Evolutionary conservation across 2,329 filamentous ascomycete genomes (phyloP), one percentile per base, ranked within the genome.

Genomic region (Didymella glomerata): DNA sequence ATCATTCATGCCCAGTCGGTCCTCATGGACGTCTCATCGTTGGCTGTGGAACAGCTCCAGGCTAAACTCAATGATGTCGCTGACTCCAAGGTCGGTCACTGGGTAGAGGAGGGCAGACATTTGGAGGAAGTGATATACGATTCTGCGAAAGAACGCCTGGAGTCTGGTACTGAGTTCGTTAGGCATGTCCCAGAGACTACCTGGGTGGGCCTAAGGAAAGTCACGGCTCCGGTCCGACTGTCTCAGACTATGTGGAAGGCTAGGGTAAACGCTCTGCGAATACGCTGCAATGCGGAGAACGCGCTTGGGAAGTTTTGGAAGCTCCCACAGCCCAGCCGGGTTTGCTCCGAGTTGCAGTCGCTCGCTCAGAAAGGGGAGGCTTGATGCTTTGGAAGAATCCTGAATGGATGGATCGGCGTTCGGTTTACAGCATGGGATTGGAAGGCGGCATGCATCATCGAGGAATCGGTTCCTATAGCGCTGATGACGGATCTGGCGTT

Each of bases 261-360:
- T 2, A 67, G 72, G 47, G 63, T 65, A 50, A 75, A 76, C 41
- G 73, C 75, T 14, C 66, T 72, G 24, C 65, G 68, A 16, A 25
- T 73, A 16, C 65, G 72, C 34, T 74, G 71, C 62, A 65, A 58
- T 34, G 50, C 70, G 30, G 71, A 74, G 52, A 66, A 52, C 27
- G 60, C 62, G 8, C 47, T 66, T 5, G 65, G 70, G 13, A 34
- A 68, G 2, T 68, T 65, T 44, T 60, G 58, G 32, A 61, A 54
- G 38, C 42, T 40, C 8, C 20, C 22, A 18, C 62, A 65, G 56
- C 54, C 67, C 52, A 72, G 66, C 20, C 66, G 68, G 61, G 66
- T 70, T 13, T 74, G 71, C 48, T 28, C 34, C 25, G 38, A 57
- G 22, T 40, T 44, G 34, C 40, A 50, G 9, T 46, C 48, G 28